These are phyloP conservation scores for Prunus yedoensis DNA, from an alignment of 331 rosid species.

Conservation along the genomic window DNA sequence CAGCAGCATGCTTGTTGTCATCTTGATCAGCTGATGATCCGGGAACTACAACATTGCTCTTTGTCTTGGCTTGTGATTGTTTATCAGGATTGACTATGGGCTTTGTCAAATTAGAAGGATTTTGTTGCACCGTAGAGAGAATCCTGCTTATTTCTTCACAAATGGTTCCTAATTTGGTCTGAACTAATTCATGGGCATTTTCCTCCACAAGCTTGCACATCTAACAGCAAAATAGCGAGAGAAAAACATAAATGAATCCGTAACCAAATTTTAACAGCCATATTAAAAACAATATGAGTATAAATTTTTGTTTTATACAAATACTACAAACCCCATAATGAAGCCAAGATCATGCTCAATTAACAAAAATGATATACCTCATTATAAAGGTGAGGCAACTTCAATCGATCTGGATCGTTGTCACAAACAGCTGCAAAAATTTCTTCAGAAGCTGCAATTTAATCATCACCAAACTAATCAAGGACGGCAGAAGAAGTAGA, in stretches of 20 bases:
- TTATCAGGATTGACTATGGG: slow-evolving; percentile 23
- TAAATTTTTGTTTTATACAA: no score
- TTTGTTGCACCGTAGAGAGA: slow-evolving; percentile 36
- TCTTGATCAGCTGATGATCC: slow-evolving; percentile 32
- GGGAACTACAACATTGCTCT: slow-evolving; percentile 11
- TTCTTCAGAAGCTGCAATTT: slow-evolving; percentile 65
- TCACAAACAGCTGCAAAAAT: slow-evolving; percentile 56
- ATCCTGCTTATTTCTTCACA: slow-evolving; percentile 51
- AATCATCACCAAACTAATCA: neutral
- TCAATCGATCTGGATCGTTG: slow-evolving; percentile 54
- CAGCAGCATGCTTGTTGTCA: slow-evolving; percentile 30
- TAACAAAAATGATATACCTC: slow-evolving; percentile 47
- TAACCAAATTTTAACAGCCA: neutral
- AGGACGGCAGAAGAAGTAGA: neutral
- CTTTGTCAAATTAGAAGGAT: slow-evolving; percentile 26
- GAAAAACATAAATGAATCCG: slow-evolving; percentile 1
- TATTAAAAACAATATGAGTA: no score
- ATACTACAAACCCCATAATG: neutral
- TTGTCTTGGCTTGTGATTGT: slow-evolving; percentile 31
- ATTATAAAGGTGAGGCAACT: slow-evolving; percentile 73
- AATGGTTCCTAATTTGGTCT: slow-evolving; percentile 47
- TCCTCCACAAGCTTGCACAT: slow-evolving; percentile 71
- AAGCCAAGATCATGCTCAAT: neutral
- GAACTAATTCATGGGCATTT: slow-evolving; percentile 36
- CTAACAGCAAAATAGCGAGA: slow-evolving; percentile 46